Percentiles rank a stretch among this genome's conserved stretches.
phyloP scores from a whole-genome alignment of 2,329 filamentous ascomycete species.

The Monascus ruber region DNA sequence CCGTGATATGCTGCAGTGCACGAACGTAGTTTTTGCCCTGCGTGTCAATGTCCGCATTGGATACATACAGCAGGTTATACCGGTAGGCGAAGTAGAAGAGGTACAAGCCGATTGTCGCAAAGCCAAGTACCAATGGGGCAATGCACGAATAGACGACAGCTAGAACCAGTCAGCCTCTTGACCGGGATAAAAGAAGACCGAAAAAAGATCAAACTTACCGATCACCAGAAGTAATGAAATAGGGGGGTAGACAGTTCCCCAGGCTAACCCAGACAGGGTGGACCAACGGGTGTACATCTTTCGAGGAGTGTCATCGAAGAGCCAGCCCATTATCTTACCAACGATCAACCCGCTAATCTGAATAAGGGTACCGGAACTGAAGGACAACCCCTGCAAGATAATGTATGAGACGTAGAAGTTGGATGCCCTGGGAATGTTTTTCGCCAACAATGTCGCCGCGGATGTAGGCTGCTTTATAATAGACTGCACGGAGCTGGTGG shows the following conservation, averaged over 20 bases:
- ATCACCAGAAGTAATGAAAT: constrained; percentile 74
- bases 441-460: constrained; percentile 55
- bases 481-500: constrained; percentile 54
- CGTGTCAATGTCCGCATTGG: constrained; percentile 70
- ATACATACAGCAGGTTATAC: constrained; percentile 84
- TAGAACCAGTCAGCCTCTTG: constrained; percentile 21
- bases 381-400: constrained; percentile 75
- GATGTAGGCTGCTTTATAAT: constrained; percentile 53
- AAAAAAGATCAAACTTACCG: constrained; percentile 40
- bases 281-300: constrained; percentile 72
- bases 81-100: constrained; percentile 80
- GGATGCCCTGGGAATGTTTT: constrained; percentile 67
- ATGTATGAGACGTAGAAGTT: constrained; percentile 97
- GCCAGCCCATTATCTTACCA: constrained; percentile 61
- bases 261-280: constrained; percentile 59
- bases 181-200: not conserved
- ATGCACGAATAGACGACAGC: constrained; percentile 80
- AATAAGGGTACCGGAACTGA: constrained; percentile 62
- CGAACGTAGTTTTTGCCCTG: constrained; percentile 78
- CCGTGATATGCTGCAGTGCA: constrained; percentile 76
- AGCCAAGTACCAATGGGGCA: constrained; percentile 71
- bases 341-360: constrained; percentile 64
- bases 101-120: constrained; percentile 65
- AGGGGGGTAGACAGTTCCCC: constrained; percentile 72
- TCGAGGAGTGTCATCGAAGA: constrained; percentile 66